These are phyloP conservation scores for Cystobasidium pallidum DNA, from an alignment of 1,284 basidiomycete genomes.

Conservation along the genomic window DNA sequence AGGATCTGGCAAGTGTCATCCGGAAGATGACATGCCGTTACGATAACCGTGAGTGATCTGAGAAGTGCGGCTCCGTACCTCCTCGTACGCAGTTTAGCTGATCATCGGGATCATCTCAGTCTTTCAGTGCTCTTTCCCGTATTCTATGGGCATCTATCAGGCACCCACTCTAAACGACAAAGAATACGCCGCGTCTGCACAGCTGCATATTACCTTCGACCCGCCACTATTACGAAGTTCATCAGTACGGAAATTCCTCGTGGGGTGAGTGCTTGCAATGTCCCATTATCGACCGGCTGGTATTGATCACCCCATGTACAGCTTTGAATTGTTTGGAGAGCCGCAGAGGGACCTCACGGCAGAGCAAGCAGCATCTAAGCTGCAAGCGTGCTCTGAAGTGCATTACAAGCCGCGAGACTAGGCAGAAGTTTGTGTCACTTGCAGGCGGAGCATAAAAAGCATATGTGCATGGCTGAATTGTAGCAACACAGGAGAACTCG, in stretches of 20 bases:
- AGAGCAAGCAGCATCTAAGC: constrained; percentile 77
- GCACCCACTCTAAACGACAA: constrained; percentile 65
- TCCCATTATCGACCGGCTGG: constrained; percentile 6
- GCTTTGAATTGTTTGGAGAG: constrained; percentile 90
- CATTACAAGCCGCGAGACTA: constrained; percentile 60
- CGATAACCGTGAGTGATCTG: constrained; percentile 69
- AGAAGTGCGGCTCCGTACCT: constrained; percentile 56
- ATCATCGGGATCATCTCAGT: constrained; percentile 23
- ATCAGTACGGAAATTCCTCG: constrained; percentile 84
- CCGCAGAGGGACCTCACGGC: constrained; percentile 87
- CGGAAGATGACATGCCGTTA: constrained; percentile 72
- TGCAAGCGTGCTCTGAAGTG: constrained; percentile 63
- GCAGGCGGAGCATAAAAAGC: not conserved
- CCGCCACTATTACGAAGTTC: constrained; percentile 84
- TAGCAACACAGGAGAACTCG: not conserved
- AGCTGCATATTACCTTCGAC: constrained; percentile 86
- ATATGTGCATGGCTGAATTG: not conserved
- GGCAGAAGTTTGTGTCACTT: not conserved
- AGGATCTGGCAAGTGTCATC: constrained; percentile 68
- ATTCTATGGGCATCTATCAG: constrained; percentile 95
- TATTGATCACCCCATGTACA: constrained; percentile 53
- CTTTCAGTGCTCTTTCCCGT: constrained; percentile 76
- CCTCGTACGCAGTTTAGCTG: not conserved
- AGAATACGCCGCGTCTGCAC: constrained; percentile 62
- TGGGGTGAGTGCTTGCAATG: constrained; percentile 69